Base-by-base conservation (phyloP, 177 flowering plant species). In the Vitis hybrid region DNA sequence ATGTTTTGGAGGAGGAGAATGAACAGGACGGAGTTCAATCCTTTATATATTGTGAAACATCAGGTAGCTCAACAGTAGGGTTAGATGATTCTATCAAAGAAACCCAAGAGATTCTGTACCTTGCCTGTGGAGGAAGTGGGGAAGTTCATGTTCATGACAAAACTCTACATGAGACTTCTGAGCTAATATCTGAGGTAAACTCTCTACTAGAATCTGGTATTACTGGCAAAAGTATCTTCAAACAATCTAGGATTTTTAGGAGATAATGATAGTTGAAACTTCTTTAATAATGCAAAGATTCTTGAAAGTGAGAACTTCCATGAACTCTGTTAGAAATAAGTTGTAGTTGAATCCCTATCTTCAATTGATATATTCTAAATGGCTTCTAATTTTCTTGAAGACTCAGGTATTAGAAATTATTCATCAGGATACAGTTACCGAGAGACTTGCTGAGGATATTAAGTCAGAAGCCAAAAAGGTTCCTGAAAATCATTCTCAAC, bases 171-270 rank as follows among this genome's bases (percentile, higher is more conserved):
- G 60, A 60, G 10, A 65, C 71, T 70, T 14, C 75, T 52, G 76
- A 74, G 70, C 65, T 67, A 51, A 31, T 69, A 22, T 39, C 76
- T 48, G 78, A 85, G 80, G 80, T 73, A 49, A 75, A 61, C 64
- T 60, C 73, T 64, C 52, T 48, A 33, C 31, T 53, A 39, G 62
- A 73, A 60, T 67, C 70, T 73, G 49, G 29, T 58, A 39, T 19
- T 61, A 5, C 0, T 55, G n/a, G n/a, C 64, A 64, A 59, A 65
- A 58, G 67, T 65, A 61, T 67, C 8, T 52, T 63, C 33, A 26
- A 51, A 50, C 10, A 49, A 60, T 59, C 14, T 16, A 57, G 31
- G 3, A n/a, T 12, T 50, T n/a, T 56, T 52, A 5, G 10, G 29
- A 50, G 75, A 51, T 59, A 33, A 21, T 21, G 57, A 69, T 60